Percentiles rank a stretch among this genome's conserved stretches.
These are phyloP conservation scores for Trametes villosa DNA, from an alignment of 768 basidiomycete genomes.

Conservation along the genomic window DNA sequence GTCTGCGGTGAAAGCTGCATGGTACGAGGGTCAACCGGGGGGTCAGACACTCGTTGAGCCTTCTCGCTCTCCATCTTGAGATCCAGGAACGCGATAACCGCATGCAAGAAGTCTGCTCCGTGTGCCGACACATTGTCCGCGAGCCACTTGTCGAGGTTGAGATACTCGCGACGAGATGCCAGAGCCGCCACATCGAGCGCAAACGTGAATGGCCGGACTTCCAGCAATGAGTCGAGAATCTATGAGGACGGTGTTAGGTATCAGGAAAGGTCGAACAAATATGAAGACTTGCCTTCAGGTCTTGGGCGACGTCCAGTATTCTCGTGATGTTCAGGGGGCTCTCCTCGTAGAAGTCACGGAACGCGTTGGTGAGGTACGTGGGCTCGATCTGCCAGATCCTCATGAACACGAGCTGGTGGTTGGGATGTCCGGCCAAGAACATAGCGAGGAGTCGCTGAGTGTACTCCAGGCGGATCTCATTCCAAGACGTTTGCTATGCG, in stretches of 20 bases:
- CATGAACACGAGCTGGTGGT: conserved; percentile 97
- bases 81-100: conserved; percentile 87
- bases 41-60: conserved; percentile 72
- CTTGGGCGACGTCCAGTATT: conserved; percentile 93
- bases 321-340: conserved; percentile 92
- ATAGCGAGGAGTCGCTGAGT: conserved; percentile 82
- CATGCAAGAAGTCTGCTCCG: conserved; percentile 84
- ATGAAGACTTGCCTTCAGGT: conserved; percentile 72
- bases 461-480: conserved; percentile 85
- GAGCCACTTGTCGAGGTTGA: conserved; percentile 97
- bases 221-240: conserved; percentile 92
- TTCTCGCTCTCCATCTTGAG: conserved; percentile 94
- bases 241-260: conserved; percentile 34
- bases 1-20: conserved; percentile 88
- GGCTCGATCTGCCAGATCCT: conserved; percentile 93
- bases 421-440: conserved; percentile 92
- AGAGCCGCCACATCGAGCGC: conserved; percentile 93
- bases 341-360: conserved; percentile 91
- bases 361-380: conserved; percentile 81
- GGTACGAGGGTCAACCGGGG: conserved; percentile 75
- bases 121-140: conserved; percentile 83
- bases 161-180: conserved; percentile 89
- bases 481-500: conserved; percentile 78
- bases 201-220: conserved; percentile 86
- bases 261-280: background rate